Evolutionary conservation across 1,139 yeast genomes (phyloP).

Genomic region (Nakaseomyces nivariensis): DNA sequence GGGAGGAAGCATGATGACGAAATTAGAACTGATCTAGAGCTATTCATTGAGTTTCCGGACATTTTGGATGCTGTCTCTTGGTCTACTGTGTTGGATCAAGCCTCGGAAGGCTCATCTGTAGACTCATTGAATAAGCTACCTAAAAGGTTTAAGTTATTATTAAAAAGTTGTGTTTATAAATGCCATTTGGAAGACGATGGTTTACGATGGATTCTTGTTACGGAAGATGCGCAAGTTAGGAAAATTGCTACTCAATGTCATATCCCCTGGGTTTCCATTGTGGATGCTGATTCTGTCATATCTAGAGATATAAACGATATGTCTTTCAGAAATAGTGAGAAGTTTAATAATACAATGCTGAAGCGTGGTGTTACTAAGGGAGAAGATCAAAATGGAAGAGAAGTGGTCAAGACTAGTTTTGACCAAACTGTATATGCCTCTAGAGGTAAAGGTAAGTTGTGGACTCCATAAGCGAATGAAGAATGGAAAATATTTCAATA

Average conservation of each 20-base stretch:
- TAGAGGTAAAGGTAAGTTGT: conserved; percentile 26
- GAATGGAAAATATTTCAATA: not conserved
- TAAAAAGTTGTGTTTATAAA: conserved; percentile 26
- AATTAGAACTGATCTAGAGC: conserved; percentile 8
- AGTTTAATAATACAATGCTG: conserved; percentile 19
- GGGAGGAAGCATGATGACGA: not conserved
- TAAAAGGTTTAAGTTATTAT: conserved; percentile 20
- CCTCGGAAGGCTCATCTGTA: conserved; percentile 8
- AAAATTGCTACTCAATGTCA: conserved; percentile 19
- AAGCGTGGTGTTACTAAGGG: conserved; percentile 15
- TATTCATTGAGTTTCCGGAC: conserved; percentile 25
- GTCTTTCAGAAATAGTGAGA: conserved; percentile 18
- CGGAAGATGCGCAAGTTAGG: conserved; percentile 24
- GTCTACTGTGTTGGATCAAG: conserved; percentile 19
- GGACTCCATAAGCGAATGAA: conserved; percentile 19
- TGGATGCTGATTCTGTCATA: conserved; percentile 23
- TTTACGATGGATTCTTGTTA: conserved; percentile 25
- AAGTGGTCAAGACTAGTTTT: conserved; percentile 22
- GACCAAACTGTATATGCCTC: conserved; percentile 25
- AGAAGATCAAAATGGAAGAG: conserved; percentile 17
- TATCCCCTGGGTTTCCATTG: conserved; percentile 24
- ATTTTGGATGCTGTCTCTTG: conserved; percentile 22
- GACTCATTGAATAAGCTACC: conserved; percentile 20
- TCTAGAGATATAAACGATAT: conserved; percentile 20
- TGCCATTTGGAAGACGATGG: conserved; percentile 19